Percentiles rank a stretch among this genome's conserved stretches.
Evolutionary conservation across 83 land plant genomes (phyloP).

Genomic region (Diphasiastrum complanatum): DNA sequence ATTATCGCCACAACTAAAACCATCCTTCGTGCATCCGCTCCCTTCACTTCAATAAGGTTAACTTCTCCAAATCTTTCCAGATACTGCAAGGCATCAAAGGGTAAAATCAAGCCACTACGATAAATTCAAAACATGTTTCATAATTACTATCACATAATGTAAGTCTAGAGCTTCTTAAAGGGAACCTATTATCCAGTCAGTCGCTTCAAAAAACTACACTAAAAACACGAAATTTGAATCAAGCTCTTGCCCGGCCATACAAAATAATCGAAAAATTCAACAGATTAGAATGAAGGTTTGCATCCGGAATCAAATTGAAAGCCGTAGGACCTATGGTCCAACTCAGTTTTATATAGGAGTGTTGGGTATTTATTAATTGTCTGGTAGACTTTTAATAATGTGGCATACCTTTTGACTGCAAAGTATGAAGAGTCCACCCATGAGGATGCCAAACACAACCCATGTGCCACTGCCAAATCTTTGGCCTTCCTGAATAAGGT

Average conservation of each 20-base stretch:
- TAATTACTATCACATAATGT: too few species aligned
- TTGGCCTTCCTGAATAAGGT: conserved; percentile 91
- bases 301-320: too few species aligned
- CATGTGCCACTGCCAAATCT: conserved; percentile 72
- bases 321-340: too few species aligned
- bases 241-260: neutral
- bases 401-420: conserved; percentile 65
- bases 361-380: too few species aligned
- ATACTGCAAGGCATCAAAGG: too few species aligned
- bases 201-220: neutral
- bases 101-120: neutral
- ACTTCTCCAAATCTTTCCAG: conserved; percentile 87
- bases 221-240: neutral
- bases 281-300: too few species aligned
- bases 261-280: neutral
- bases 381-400: too few species aligned
- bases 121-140: too few species aligned
- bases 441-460: conserved; percentile 72
- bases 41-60: conserved; percentile 94
- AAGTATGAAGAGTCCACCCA: conserved; percentile 82
- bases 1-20: conserved; percentile 85
- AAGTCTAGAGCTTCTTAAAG: too few species aligned
- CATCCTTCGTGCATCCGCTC: conserved; percentile 86
- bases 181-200: too few species aligned
- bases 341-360: too few species aligned